Evolutionary conservation across 2,329 filamentous ascomycete genomes (phyloP), one percentile per base, ranked within the genome.

Genomic region (Diaporthe citrichinensis): DNA sequence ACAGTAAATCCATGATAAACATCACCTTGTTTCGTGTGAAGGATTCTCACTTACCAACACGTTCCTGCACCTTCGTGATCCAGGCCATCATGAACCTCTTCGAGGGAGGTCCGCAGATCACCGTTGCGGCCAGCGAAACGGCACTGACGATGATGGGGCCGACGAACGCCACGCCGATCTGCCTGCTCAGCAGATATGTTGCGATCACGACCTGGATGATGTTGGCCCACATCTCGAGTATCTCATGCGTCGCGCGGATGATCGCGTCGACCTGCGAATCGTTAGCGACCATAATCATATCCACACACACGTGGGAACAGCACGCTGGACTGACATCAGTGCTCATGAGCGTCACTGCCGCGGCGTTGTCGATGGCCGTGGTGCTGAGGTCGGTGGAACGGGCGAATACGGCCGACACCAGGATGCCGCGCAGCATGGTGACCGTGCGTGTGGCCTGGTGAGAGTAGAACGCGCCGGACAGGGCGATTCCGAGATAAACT

Each of bases 341-440:
- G 68, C 84, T 86, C 84, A 86, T 86, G 62, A 86, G 80, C 3
- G 85, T 86, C 23, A 85, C 79, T 1, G 84, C 80, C 6, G 83
- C 82, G 8, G 82, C 80, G 72, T 84, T 81, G 25, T 83, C 81
- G 10, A 79, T 76, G 25, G 77, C 76, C 7, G 80, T 79, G 20
- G 80, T 79, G 8, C 79, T 82, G 41, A 83, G 77, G 9, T 80
- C 78, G 0, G 81, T 83, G 1, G 82, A 80, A 65, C 85, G 84
- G 41, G 78, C 74, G 73, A 84, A 85, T 9, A 86, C 78, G 2
- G 81, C 80, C 15, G 83, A 80, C 23, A 83, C 81, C 23, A 85
- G 76, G 4, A 81, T 76, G 1, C 82, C 82, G 7, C 82, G 78
- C 9, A 84, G 71, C 78, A 83, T 80, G 20, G 82, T 81, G 57